A percentile compares a stretch with the other conserved stretches of the same genome.
These are phyloP conservation scores for Phytophthora fragariaefolia DNA, from an alignment of 352 stramenopile genomes.

Conservation along the genomic window DNA sequence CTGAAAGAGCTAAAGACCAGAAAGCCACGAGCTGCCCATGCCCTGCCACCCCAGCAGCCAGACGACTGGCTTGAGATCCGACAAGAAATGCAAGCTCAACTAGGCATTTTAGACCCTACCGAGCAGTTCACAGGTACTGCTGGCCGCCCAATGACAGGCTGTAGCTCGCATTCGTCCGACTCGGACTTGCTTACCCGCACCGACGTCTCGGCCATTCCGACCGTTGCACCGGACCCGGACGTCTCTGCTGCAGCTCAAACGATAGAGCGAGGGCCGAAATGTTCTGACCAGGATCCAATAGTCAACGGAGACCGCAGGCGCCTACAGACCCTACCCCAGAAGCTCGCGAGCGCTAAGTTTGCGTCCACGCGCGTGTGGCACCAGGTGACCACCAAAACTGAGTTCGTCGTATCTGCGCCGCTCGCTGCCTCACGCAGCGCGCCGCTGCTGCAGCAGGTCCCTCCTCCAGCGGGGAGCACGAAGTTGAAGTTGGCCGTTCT, in stretches of 20 bases:
- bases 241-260: neutral
- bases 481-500: slow-evolving; percentile 36
- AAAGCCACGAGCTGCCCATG: slow-evolving; percentile 13
- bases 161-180: neutral
- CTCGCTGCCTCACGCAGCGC: slow-evolving; percentile 13
- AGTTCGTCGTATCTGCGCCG: slow-evolving; percentile 42
- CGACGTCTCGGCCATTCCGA: slow-evolving; percentile 39
- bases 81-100: slow-evolving; percentile 39
- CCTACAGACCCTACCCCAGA: slow-evolving; percentile 6
- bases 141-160: slow-evolving; percentile 3
- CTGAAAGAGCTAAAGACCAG: slow-evolving; percentile 18
- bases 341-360: slow-evolving; percentile 13
- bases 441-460: neutral
- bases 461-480: neutral
- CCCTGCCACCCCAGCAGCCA: neutral
- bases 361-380: slow-evolving; percentile 38
- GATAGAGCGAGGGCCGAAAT: neutral
- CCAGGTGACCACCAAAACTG: slow-evolving; percentile 53
- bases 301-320: neutral
- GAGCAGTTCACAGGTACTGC: neutral
- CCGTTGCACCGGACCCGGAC: neutral
- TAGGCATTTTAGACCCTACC: slow-evolving; percentile 26
- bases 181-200: neutral
- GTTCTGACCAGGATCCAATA: no score
- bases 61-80: slow-evolving; percentile 50